phyloP scores from a whole-genome alignment of 1,139 yeast species.

The Taphrina pruni region DNA sequence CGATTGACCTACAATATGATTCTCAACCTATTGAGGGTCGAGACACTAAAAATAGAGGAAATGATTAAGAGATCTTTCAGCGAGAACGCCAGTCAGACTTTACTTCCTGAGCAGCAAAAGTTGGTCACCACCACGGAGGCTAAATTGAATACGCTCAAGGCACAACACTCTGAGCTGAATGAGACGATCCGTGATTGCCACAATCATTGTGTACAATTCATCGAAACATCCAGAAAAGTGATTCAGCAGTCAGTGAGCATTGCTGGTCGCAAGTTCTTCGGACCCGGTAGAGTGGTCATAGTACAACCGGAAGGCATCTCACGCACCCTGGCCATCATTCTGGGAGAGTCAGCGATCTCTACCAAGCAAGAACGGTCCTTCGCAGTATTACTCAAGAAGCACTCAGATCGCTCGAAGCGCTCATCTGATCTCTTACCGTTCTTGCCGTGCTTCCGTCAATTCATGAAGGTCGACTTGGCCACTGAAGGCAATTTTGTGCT shows the following conservation, averaged over 20 bases:
- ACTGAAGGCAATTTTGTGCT: slow-evolving; percentile 19
- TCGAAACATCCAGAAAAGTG: slow-evolving; percentile 4
- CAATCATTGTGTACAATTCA: slow-evolving; percentile 19
- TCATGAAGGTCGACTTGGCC: slow-evolving; percentile 34
- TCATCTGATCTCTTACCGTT: slow-evolving; percentile 46
- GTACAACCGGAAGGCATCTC: slow-evolving; percentile 59
- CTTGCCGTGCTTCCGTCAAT: slow-evolving; percentile 42
- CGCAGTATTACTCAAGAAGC: slow-evolving; percentile 33
- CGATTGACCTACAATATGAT: slow-evolving; percentile 96
- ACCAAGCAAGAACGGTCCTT: slow-evolving; percentile 40
- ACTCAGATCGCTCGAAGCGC: slow-evolving; percentile 40
- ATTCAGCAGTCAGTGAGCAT: slow-evolving; percentile 26
- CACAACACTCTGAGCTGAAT: slow-evolving; percentile 9
- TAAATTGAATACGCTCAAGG: slow-evolving; percentile 54
- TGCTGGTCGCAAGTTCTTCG: slow-evolving; percentile 44
- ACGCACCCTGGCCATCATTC: slow-evolving; percentile 62
- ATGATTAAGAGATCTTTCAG: slow-evolving; percentile 96
- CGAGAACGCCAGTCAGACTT: slow-evolving; percentile 84
- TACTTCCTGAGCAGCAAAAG: slow-evolving; percentile 84
- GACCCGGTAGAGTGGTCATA: slow-evolving; percentile 65
- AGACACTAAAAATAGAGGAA: slow-evolving; percentile 92
- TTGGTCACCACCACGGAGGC: slow-evolving; percentile 62
- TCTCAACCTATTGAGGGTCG: slow-evolving; percentile 84
- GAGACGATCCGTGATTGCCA: slow-evolving; percentile 17
- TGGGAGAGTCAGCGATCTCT: slow-evolving; percentile 40